Base-by-base conservation (phyloP, 1,284 basidiomycete species). In the Rhodotorula sp. region DNA sequence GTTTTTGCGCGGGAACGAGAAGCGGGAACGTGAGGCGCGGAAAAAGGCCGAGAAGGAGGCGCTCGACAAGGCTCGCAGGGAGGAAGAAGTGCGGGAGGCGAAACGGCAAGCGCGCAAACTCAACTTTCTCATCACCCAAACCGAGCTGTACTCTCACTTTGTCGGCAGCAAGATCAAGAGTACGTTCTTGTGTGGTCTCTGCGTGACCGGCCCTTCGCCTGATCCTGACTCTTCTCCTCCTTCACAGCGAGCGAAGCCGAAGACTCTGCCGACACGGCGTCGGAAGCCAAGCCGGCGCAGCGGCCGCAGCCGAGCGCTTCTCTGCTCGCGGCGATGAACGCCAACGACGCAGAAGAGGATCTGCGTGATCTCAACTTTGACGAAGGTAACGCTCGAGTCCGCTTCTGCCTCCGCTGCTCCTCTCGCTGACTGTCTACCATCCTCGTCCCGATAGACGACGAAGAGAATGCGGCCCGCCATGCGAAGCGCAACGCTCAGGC, bases 91-190 rank as follows among this genome's bases (percentile, higher is more conserved):
- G 81, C 88, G 97, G 63, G 97, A 99, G 83, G 91, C 92, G 43
- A 92, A 96, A 70, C 86, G 97, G 64, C 94, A 97, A 83, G 92
- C 95, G 5, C 88, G 97, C 77, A 99, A 99, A 83, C 88, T 99
- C 69, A 97, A 99, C 84, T 99, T 99, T 85, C 85, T 99, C 82
- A 96, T 99, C 83, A 98, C 93, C 72, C 97, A 99, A 83, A 99
- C 97, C 18, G 97, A 99, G 82, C 87, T 99, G 18, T 99, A 99
- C 84, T 97, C 93, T 77, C 97, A 99, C 85, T 99, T 99, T 85
- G 93, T 99, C 71, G 96, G 97, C 54, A 97, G 90, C 83, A 99
- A 99, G 84, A 87, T 99, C 78, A 97, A 97, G 84, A 98, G 91
- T 92, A 80, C 79, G 89, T 84, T 23, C 15, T 23, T 16, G 26